Evolutionary conservation across 2,329 filamentous ascomycete genomes (phyloP).

Genomic region (Pezicula rhizophila): DNA sequence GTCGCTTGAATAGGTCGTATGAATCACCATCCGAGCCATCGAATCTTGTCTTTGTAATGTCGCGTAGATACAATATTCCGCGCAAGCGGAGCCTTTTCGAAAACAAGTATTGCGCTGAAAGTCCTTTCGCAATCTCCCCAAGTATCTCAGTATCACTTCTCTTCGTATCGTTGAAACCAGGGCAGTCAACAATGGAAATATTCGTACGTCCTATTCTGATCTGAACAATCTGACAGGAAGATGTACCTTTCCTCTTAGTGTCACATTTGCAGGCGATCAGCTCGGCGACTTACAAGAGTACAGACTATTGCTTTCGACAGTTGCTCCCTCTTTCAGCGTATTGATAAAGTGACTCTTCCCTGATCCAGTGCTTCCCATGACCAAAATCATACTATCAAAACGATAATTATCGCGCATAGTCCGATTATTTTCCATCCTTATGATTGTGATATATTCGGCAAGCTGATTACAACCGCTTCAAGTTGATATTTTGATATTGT

Average conservation of each 20-base stretch:
- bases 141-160: slow-evolving; percentile 28
- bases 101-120: not conserved
- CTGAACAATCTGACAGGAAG: slow-evolving; percentile 2
- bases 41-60: slow-evolving; percentile 36
- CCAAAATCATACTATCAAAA: not conserved
- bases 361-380: slow-evolving; percentile 8
- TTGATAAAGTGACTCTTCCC: slow-evolving; percentile 10
- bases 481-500: not conserved
- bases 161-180: too few relatives aligned
- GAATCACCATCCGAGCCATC: slow-evolving; percentile 27
- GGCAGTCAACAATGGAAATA: slow-evolving; percentile 9
- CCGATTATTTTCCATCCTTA: not conserved
- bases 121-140: slow-evolving; percentile 23
- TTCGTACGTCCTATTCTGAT: slow-evolving; percentile 5
- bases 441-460: not conserved
- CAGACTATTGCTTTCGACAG: slow-evolving; percentile 2
- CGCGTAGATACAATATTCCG: slow-evolving; percentile 41
- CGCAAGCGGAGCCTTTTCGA: slow-evolving; percentile 19
- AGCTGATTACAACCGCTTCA: not conserved
- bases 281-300: slow-evolving; percentile 1
- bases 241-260: slow-evolving; percentile 3
- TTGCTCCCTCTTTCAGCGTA: not conserved
- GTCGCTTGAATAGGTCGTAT: slow-evolving; percentile 36
- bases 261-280: not conserved
- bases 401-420: not conserved